A percentile compares a stretch with the other conserved stretches of the same genome.
phyloP scores from a whole-genome alignment of 164 flowering plant species.

The Berberis thunbergii region DNA sequence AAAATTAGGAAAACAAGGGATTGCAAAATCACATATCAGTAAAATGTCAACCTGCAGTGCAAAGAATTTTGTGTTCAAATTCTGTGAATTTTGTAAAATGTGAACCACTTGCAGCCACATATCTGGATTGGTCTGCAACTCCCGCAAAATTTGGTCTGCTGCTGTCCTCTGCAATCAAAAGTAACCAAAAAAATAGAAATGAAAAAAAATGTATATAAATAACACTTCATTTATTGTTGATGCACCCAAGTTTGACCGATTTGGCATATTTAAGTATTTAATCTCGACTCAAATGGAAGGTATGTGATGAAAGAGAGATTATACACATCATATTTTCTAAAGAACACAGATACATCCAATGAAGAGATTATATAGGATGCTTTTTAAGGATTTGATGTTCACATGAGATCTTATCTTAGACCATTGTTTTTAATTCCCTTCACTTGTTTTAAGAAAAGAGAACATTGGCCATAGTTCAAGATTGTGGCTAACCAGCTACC shows the following conservation, averaged over 20 bases:
- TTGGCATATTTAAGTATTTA: not conserved
- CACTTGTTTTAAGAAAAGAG: too few species aligned
- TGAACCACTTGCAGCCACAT: slow-evolving; percentile 99
- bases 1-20: too few species aligned
- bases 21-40: too few species aligned
- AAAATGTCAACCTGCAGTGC: slow-evolving; percentile 70
- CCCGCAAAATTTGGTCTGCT: slow-evolving; percentile 87
- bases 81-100: slow-evolving; percentile 71
- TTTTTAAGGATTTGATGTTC: too few species aligned
- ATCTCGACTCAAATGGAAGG: not conserved
- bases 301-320: not conserved
- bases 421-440: too few species aligned
- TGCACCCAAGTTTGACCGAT: not conserved
- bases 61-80: slow-evolving; percentile 85
- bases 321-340: not conserved
- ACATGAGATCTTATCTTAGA: too few species aligned
- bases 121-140: slow-evolving; percentile 87
- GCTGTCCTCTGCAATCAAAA: slow-evolving; percentile 57
- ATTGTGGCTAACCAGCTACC: too few species aligned
- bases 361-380: too few species aligned
- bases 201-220: not conserved
- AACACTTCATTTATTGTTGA: not conserved
- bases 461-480: too few species aligned
- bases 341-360: not conserved
- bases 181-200: not conserved